These are phyloP conservation scores for Colletotrichum sp. DNA, from an alignment of 2,329 filamentous ascomycete species.

Conservation along the genomic window DNA sequence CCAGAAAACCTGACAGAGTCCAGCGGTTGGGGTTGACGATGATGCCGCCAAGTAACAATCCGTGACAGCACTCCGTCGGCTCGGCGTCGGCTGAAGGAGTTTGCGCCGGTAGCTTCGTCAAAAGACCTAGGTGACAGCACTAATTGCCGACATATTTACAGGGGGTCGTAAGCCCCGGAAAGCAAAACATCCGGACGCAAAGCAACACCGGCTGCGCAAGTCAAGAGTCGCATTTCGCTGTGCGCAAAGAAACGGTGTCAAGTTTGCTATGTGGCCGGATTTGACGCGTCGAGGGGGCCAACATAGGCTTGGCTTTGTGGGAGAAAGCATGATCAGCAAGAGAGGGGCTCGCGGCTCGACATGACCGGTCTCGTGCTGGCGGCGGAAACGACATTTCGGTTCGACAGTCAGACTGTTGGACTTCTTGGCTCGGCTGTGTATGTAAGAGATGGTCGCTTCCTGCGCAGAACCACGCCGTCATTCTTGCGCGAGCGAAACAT, in stretches of 20 bases:
- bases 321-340: neutral
- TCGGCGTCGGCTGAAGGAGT: neutral
- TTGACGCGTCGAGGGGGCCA: neutral
- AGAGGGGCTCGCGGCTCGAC: neutral
- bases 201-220: neutral
- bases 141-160: neutral
- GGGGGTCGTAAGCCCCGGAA: neutral
- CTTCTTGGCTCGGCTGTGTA: slow-evolving; percentile 12
- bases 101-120: neutral
- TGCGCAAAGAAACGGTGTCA: neutral
- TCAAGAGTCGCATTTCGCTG: neutral
- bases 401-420: neutral
- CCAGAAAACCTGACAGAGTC: neutral
- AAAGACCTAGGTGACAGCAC: neutral
- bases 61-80: neutral
- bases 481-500: neutral
- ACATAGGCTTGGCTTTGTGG: neutral
- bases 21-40: neutral
- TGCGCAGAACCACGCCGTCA: neutral
- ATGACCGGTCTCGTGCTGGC: neutral
- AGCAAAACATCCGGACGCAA: neutral
- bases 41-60: neutral
- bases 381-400: neutral
- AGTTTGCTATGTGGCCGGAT: neutral
- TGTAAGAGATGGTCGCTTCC: neutral